Conservation (phyloP, 345 rosid genomes). For the Citrus mangshanensis region DNA sequence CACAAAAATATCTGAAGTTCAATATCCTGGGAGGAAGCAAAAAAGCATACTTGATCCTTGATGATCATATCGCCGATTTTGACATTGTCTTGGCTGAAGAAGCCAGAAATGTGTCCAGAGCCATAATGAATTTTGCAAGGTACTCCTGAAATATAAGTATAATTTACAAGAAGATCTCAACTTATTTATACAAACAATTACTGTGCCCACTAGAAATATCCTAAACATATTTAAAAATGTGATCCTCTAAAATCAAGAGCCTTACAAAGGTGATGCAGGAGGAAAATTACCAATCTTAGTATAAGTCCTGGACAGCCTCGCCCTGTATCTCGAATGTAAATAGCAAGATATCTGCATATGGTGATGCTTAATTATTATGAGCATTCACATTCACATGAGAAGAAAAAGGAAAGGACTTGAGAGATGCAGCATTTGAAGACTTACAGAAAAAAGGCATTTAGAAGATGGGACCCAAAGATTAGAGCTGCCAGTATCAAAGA, state of each 20-base stretch:
- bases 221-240: background rate
- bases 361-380: background rate
- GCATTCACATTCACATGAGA: background rate
- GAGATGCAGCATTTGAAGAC: conserved; percentile 15
- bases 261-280: background rate
- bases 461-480: conserved; percentile 73
- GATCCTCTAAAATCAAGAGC: background rate
- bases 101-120: conserved; percentile 45
- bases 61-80: conserved; percentile 43
- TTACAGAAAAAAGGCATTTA: conserved; percentile 52
- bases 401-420: background rate
- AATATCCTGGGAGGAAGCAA: conserved; percentile 3
- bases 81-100: conserved; percentile 51
- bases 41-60: conserved; percentile 42
- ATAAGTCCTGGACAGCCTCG: conserved; percentile 46
- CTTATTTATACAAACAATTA: too few relatives aligned
- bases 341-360: conserved; percentile 53
- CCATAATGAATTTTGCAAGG: conserved; percentile 48
- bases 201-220: background rate
- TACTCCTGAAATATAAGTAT: conserved; percentile 29
- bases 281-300: conserved; percentile 47
- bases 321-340: conserved; percentile 51
- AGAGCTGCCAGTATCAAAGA: conserved; percentile 62
- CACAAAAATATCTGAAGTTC: background rate
- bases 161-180: too few relatives aligned